Evolutionary conservation across 345 rosid genomes (phyloP).

Genomic region (Gossypium bickii): DNA sequence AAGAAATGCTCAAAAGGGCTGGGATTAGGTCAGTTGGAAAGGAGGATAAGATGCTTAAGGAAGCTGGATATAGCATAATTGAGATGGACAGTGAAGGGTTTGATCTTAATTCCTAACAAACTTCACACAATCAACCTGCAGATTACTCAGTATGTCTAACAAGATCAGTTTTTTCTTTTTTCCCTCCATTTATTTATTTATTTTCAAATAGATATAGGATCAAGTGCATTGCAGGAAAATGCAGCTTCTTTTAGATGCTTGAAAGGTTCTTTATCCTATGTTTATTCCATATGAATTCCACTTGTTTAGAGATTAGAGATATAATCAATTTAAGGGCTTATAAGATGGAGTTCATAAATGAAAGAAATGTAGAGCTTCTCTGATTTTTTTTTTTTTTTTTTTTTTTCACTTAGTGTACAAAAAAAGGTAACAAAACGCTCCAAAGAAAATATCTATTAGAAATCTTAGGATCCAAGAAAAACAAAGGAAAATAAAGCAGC

Average conservation of each 20-base stretch:
- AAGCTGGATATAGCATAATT: constrained; percentile 51
- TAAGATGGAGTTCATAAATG: not conserved
- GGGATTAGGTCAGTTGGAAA: constrained; percentile 9
- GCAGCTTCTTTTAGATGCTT: not conserved
- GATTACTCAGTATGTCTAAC: too few species aligned
- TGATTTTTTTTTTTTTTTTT: not conserved
- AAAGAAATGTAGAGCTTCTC: constrained; percentile 1
- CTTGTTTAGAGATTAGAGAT: too few species aligned
- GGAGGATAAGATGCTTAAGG: constrained; percentile 23
- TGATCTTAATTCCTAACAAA: not conserved
- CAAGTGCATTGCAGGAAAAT: not conserved
- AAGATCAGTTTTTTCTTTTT: too few species aligned
- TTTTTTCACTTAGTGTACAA: not conserved
- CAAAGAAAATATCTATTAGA: too few species aligned
- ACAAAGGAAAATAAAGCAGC: too few species aligned
- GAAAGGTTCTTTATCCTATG: not conserved
- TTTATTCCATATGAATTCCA: too few species aligned
- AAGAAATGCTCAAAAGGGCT: not conserved
- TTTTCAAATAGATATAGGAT: too few species aligned
- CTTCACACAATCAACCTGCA: not conserved
- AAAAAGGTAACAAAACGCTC: not conserved
- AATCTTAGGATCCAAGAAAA: too few species aligned
- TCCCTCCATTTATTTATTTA: too few species aligned
- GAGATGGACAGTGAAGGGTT: constrained; percentile 26
- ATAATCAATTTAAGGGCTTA: not conserved